Percentiles rank a stretch among this genome's conserved stretches.
Evolutionary conservation across 2,329 filamentous ascomycete genomes (phyloP).

Genomic region (Clonostachys rosea): DNA sequence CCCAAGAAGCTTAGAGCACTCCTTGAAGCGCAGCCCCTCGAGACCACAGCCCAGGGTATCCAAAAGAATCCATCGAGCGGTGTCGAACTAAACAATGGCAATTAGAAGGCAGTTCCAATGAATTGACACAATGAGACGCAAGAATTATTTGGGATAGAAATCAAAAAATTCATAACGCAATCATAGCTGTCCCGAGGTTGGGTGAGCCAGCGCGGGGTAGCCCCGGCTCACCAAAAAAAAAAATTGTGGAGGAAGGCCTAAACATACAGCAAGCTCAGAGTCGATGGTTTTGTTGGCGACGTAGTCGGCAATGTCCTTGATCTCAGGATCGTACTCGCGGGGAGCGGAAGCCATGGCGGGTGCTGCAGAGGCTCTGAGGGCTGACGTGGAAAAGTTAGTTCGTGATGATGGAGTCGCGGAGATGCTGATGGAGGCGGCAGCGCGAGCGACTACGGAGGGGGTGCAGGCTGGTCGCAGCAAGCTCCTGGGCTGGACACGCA

Average conservation of each 20-base stretch:
- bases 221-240: slow-evolving; percentile 2
- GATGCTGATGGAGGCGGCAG: slow-evolving; percentile 17
- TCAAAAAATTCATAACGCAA: not conserved
- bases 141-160: no score
- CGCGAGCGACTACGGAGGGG: slow-evolving; percentile 26
- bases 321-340: slow-evolving; percentile 81
- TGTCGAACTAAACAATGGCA: slow-evolving; percentile 66
- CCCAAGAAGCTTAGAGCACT: slow-evolving; percentile 92
- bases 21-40: slow-evolving; percentile 90
- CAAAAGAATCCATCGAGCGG: slow-evolving; percentile 91
- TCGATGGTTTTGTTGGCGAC: slow-evolving; percentile 88
- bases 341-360: slow-evolving; percentile 43
- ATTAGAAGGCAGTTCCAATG: slow-evolving; percentile 4
- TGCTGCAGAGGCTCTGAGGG: slow-evolving; percentile 40
- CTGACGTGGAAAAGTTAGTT: slow-evolving; percentile 42
- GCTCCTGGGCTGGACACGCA: slow-evolving; percentile 37
- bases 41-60: slow-evolving; percentile 96
- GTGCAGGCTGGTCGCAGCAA: slow-evolving; percentile 22
- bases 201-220: not conserved
- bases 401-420: slow-evolving; percentile 23
- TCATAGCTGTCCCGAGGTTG: not conserved
- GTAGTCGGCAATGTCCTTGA: slow-evolving; percentile 92
- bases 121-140: no score
- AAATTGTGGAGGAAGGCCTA: not conserved
- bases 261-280: slow-evolving; percentile 85